phyloP scores from a whole-genome alignment of 768 basidiomycete genomes.

The Dacryopinax primogenitus region DNA sequence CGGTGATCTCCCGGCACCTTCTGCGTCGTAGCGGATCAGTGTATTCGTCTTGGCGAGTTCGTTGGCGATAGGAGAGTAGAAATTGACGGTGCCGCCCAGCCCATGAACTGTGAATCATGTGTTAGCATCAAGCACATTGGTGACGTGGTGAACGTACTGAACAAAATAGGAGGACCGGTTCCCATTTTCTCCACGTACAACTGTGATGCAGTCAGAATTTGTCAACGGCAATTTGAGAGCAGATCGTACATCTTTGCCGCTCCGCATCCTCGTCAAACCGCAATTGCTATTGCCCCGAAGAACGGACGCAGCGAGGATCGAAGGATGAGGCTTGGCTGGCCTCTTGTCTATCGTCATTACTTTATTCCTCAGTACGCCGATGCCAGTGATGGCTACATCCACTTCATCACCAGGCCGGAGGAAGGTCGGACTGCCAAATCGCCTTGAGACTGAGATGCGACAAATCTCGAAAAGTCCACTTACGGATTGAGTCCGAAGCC shows the following conservation, averaged over 20 bases:
- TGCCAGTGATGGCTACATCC: constrained; percentile 20
- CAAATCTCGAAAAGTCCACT: constrained; percentile 19
- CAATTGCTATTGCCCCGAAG: background rate
- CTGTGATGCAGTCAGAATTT: background rate
- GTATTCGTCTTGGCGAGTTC: background rate
- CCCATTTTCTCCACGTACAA: background rate
- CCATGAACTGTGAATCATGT: background rate
- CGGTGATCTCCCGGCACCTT: background rate
- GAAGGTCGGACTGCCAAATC: constrained; percentile 12
- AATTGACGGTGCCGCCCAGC: background rate
- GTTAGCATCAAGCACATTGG: background rate
- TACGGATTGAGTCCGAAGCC: background rate
- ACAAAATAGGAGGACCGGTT: background rate
- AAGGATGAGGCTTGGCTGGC: background rate
- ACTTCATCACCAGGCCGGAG: constrained; percentile 22
- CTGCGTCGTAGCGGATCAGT: background rate
- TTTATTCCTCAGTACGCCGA: constrained; percentile 20
- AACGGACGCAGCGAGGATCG: background rate
- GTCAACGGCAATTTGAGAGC: no score
- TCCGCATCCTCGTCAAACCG: background rate
- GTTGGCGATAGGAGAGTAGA: background rate
- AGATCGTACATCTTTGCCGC: background rate
- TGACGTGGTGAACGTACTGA: background rate
- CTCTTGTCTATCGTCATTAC: constrained; percentile 2
- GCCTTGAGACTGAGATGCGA: constrained; percentile 12